A percentile compares a stretch with the other conserved stretches of the same genome.
Conservation (phyloP, 345 rosid species). For the Adansonia digitata region DNA sequence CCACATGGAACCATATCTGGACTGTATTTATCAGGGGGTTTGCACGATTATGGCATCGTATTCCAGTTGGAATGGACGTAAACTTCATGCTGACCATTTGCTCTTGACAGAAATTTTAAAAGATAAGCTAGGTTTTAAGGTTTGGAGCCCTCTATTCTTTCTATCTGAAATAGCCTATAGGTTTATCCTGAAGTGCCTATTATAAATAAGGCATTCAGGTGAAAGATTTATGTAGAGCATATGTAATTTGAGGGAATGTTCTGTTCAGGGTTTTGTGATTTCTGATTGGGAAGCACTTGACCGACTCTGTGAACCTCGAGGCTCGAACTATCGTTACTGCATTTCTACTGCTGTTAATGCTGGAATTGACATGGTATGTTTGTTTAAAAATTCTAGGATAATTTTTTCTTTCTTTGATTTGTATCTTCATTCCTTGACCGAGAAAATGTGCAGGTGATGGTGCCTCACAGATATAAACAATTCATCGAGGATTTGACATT, state of each 20-base stretch:
- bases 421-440: not conserved
- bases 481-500: constrained; percentile 43
- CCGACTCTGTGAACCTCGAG: constrained; percentile 50
- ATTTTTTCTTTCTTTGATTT: not conserved
- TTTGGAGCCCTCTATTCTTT: constrained; percentile 14
- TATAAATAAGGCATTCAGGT: not conserved
- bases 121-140: constrained; percentile 77
- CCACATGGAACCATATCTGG: constrained; percentile 74
- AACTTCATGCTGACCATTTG: constrained; percentile 57
- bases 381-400: not conserved
- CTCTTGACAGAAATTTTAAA: constrained; percentile 76
- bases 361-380: constrained; percentile 83
- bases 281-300: constrained; percentile 89
- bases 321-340: constrained; percentile 60
- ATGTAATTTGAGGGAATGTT: not conserved
- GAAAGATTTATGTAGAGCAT: not conserved
- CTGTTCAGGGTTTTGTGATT: constrained; percentile 69
- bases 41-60: constrained; percentile 80
- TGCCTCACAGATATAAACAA: constrained; percentile 49
- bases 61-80: constrained; percentile 75
- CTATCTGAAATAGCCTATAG: not conserved
- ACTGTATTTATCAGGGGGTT: constrained; percentile 70
- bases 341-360: constrained; percentile 65
- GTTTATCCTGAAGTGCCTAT: not conserved
- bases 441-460: constrained; percentile 61